Conservation (phyloP, 2,329 filamentous ascomycete genomes). For the Cercospora sesami region DNA sequence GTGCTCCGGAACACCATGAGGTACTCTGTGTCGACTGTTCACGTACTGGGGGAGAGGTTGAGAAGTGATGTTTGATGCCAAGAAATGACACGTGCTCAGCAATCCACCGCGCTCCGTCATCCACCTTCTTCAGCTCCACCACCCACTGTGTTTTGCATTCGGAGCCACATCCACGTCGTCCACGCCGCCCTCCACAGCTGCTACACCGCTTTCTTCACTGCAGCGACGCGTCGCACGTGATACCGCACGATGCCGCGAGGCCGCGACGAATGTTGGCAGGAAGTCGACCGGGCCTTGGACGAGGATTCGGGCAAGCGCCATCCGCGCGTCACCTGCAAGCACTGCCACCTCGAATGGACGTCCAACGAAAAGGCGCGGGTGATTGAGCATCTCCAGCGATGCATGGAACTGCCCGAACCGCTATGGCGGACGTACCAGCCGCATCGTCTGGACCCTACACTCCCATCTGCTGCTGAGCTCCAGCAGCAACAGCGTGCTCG, state of each 20-base stretch:
- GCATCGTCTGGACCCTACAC: conserved; percentile 29
- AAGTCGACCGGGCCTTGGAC: conserved; percentile 29
- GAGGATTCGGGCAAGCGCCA: conserved; percentile 31
- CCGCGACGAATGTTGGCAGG: conserved; percentile 31
- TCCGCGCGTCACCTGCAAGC: conserved; percentile 32
- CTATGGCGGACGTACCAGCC: conserved; percentile 32
- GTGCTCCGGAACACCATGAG: background rate
- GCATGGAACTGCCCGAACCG: conserved; percentile 27
- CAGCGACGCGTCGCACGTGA: background rate
- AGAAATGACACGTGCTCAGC: background rate
- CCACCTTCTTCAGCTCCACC: background rate
- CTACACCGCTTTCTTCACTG: background rate
- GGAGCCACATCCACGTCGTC: conserved; percentile 11
- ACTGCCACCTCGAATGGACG: conserved; percentile 30
- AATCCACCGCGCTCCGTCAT: background rate
- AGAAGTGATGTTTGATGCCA: background rate
- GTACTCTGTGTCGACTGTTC: background rate
- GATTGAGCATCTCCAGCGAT: conserved; percentile 31
- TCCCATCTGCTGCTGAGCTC: conserved; percentile 29
- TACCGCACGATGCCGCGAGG: conserved; percentile 26
- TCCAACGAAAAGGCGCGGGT: conserved; percentile 31
- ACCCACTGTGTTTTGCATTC: conserved; percentile 5
- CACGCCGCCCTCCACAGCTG: background rate
- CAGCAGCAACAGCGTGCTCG: conserved; percentile 30
- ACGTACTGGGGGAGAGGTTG: background rate